A percentile compares a stretch with the other conserved stretches of the same genome.
Conservation (phyloP, 1,284 basidiomycete genomes). For the Moniliella sp. region DNA sequence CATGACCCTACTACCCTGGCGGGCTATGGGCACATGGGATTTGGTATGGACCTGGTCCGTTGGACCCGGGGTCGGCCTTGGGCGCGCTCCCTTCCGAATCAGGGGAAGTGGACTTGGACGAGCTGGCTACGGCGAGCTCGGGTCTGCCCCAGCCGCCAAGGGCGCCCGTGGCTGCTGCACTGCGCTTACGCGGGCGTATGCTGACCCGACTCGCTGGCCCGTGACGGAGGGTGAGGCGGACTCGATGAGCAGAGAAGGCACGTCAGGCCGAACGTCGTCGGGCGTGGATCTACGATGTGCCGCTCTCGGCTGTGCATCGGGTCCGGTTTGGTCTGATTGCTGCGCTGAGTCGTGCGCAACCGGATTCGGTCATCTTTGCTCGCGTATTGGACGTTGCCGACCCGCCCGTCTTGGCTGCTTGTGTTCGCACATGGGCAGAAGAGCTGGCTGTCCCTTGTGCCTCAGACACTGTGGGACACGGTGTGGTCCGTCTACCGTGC, state of each 20-base stretch:
- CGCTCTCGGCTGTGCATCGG: constrained; percentile 56
- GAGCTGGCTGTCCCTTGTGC: constrained; percentile 20
- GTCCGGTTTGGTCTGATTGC: constrained; percentile 57
- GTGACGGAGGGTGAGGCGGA: constrained; percentile 1
- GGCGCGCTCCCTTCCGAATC: constrained; percentile 6
- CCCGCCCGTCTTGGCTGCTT: constrained; percentile 59
- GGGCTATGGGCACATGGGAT: constrained; percentile 16
- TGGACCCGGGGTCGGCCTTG: constrained; percentile 13
- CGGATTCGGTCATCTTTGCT: constrained; percentile 6
- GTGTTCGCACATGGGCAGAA: constrained; percentile 51
- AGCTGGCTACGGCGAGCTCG: no score
- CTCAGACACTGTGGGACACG: constrained; percentile 19
- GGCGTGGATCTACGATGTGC: constrained; percentile 60
- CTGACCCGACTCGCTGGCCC: constrained; percentile 36
- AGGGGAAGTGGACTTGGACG: background rate
- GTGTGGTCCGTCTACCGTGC: constrained; percentile 22
- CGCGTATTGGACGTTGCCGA: constrained; percentile 56
- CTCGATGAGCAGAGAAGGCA: no score
- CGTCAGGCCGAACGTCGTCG: constrained; percentile 56
- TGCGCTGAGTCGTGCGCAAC: constrained; percentile 9
- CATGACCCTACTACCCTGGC: constrained; percentile 17
- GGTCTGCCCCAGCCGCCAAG: constrained; percentile 44
- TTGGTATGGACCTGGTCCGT: constrained; percentile 22
- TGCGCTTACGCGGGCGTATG: constrained; percentile 49
- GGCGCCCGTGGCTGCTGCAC: constrained; percentile 47